These are phyloP conservation scores for Scedosporium minutisporum DNA, from an alignment of 2,329 filamentous ascomycete genomes.

Conservation along the genomic window DNA sequence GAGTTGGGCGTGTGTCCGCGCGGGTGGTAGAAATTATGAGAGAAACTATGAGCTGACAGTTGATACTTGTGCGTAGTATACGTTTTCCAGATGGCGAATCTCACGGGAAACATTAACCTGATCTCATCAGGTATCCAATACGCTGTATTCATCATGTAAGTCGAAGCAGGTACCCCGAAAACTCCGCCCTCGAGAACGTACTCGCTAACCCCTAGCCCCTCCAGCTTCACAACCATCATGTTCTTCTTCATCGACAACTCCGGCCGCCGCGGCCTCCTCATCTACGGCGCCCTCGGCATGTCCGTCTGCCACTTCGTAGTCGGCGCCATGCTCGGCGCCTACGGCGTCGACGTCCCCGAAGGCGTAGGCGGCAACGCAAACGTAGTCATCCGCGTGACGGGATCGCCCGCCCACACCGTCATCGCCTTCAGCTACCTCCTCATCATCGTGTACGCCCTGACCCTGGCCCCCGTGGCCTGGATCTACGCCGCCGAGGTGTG, in stretches of 20 bases:
- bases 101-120: constrained; percentile 36
- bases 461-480: constrained; percentile 54
- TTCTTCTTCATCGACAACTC: constrained; percentile 43
- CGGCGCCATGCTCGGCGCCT: constrained; percentile 38
- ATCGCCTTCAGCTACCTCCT: constrained; percentile 58
- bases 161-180: not conserved
- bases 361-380: constrained; percentile 34
- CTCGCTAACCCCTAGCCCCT: constrained; percentile 32
- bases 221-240: constrained; percentile 18
- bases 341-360: constrained; percentile 31
- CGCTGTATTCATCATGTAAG: constrained; percentile 23
- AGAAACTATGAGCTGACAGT: too few relatives aligned
- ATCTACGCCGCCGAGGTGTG: constrained; percentile 57
- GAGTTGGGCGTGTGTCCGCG: too few relatives aligned
- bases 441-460: constrained; percentile 54
- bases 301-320: constrained; percentile 48
- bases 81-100: constrained; percentile 29
- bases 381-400: constrained; percentile 37
- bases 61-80: constrained; percentile 13
- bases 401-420: constrained; percentile 46
- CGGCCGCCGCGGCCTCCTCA: constrained; percentile 55
- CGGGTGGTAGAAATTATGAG: too few relatives aligned
- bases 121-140: constrained; percentile 48
- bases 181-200: constrained; percentile 16
- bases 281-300: constrained; percentile 59